These are phyloP conservation scores for Hemileccinum rubropunctum DNA, from an alignment of 768 basidiomycete species.

Conservation along the genomic window DNA sequence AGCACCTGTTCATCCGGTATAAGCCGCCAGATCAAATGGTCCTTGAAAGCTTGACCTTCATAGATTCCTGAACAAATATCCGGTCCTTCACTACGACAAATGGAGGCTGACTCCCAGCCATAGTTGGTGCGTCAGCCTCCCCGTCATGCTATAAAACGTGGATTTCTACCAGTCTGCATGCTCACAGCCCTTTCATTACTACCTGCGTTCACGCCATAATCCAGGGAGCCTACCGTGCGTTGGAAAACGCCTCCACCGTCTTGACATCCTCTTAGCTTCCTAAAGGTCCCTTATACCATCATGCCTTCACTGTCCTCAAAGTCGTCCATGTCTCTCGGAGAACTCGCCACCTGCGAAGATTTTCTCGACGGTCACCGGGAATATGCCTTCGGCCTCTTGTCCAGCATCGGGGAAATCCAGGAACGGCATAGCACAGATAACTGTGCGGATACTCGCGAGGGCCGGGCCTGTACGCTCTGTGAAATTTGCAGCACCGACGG, in stretches of 20 bases:
- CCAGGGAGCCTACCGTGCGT: no score
- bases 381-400: constrained; percentile 11
- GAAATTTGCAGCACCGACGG: constrained; percentile 7
- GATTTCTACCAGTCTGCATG: no score
- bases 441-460: constrained; percentile 1
- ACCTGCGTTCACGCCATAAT: no score
- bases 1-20: no score
- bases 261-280: not conserved
- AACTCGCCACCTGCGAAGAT: constrained; percentile 14
- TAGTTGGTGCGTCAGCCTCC: no score
- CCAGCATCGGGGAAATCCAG: constrained; percentile 2
- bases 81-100: no score
- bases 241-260: not conserved
- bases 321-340: constrained; percentile 9
- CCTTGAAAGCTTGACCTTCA: no score
- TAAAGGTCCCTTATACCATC: not conserved
- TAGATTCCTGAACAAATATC: no score
- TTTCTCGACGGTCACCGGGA: constrained; percentile 10
- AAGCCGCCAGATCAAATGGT: no score
- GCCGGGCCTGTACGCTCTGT: constrained; percentile 9
- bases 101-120: no score
- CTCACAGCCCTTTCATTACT: no score
- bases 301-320: constrained; percentile 3
- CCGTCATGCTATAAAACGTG: no score
- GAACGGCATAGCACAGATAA: not conserved